Evolutionary conservation across 345 rosid species (phyloP).

Genomic region (Bruguiera parviflora): DNA sequence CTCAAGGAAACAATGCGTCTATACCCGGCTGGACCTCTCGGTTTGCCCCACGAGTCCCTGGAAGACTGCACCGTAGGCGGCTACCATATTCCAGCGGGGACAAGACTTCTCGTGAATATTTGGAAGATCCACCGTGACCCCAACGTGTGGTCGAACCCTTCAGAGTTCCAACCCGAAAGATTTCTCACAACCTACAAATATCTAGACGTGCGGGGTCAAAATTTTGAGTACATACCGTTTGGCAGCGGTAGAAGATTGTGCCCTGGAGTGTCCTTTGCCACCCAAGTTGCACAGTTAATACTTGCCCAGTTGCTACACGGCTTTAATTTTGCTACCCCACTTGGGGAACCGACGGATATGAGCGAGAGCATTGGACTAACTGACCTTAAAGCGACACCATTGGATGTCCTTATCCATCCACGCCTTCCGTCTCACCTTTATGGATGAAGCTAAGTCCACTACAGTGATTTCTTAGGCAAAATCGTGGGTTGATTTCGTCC

Average conservation of each 20-base stretch:
- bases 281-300: slow-evolving; percentile 3
- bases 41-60: neutral
- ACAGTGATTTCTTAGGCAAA: too few species aligned
- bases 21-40: slow-evolving; percentile 13
- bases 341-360: slow-evolving; percentile 20
- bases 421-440: slow-evolving; percentile 13
- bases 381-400: slow-evolving; percentile 15
- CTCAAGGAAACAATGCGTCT: slow-evolving; percentile 25
- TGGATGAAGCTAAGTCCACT: neutral
- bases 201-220: slow-evolving; percentile 7
- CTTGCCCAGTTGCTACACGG: slow-evolving; percentile 7
- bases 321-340: slow-evolving; percentile 2
- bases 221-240: slow-evolving; percentile 13
- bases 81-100: slow-evolving; percentile 15
- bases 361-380: slow-evolving; percentile 18
- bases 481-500: too few species aligned
- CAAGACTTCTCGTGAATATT: neutral
- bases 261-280: slow-evolving; percentile 12
- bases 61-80: slow-evolving; percentile 14
- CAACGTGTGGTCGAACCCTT: neutral
- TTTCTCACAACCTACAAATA: slow-evolving; percentile 8
- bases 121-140: slow-evolving; percentile 18
- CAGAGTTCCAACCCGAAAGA: slow-evolving; percentile 14
- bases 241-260: slow-evolving; percentile 17
- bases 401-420: slow-evolving; percentile 26